Conservation (phyloP, 78 protist species). For the Creolimax fragrantissima region DNA sequence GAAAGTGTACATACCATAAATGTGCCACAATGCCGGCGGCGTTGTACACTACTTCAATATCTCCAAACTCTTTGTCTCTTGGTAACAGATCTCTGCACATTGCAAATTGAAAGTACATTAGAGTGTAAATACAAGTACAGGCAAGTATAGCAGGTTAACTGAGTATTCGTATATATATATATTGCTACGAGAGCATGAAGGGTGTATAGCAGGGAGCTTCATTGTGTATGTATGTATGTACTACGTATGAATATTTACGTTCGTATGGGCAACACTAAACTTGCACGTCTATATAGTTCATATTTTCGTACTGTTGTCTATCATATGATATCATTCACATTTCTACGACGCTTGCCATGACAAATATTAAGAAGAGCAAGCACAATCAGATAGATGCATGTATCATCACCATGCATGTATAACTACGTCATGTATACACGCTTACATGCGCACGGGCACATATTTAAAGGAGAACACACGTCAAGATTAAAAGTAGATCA, state of each 20-base stretch:
- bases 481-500: too few relatives aligned
- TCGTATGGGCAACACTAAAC: neutral
- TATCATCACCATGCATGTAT: neutral
- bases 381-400: neutral
- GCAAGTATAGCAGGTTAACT: neutral
- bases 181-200: neutral
- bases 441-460: too few relatives aligned
- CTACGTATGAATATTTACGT: neutral
- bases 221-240: neutral
- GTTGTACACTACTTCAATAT: conserved; percentile 10
- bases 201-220: neutral
- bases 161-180: neutral
- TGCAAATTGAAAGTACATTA: neutral
- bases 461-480: too few relatives aligned
- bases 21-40: neutral
- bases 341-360: too few relatives aligned
- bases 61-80: neutral
- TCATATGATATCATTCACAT: too few relatives aligned
- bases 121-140: neutral
- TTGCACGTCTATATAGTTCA: neutral
- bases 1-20: neutral
- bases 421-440: neutral
- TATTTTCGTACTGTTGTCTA: too few relatives aligned
- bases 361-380: too few relatives aligned
- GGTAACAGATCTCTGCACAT: neutral